phyloP scores from a whole-genome alignment of 805 yeast genomes.

The Lipomyces sp. region DNA sequence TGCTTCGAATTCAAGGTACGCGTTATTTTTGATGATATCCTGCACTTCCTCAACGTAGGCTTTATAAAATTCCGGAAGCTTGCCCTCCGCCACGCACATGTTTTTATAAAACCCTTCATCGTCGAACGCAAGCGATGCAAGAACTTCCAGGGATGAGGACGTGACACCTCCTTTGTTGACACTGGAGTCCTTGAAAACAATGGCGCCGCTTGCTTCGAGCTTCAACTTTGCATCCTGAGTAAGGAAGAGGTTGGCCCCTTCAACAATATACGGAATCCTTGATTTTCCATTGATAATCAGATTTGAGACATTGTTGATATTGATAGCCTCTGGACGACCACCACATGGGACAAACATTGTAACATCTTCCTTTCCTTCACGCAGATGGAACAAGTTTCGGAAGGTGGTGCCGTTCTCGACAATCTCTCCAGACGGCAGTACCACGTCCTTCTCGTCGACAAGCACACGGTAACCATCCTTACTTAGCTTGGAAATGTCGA shows the following conservation, averaged over 20 bases:
- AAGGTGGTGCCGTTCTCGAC: constrained; percentile 85
- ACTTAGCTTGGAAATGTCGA: constrained; percentile 69
- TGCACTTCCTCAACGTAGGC: constrained; percentile 87
- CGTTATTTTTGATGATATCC: constrained; percentile 72
- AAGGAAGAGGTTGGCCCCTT: constrained; percentile 95
- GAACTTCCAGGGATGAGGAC: constrained; percentile 91
- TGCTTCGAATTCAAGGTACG: constrained; percentile 81
- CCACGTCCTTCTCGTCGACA: constrained; percentile 81
- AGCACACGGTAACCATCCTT: constrained; percentile 77
- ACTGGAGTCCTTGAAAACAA: constrained; percentile 92
- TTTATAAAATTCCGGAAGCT: constrained; percentile 74
- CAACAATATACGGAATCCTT: constrained; percentile 85
- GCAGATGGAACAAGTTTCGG: constrained; percentile 87
- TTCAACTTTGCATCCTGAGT: constrained; percentile 91
- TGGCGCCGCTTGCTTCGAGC: constrained; percentile 83
- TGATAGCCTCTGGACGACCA: constrained; percentile 96
- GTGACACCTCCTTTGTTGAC: constrained; percentile 99
- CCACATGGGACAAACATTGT: constrained; percentile 97
- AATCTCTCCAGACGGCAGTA: constrained; percentile 74
- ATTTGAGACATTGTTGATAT: constrained; percentile 74
- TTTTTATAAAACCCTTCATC: constrained; percentile 78
- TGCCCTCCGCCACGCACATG: constrained; percentile 69
- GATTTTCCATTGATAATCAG: constrained; percentile 80
- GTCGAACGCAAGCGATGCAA: constrained; percentile 89
- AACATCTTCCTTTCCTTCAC: constrained; percentile 66